These are phyloP conservation scores for Chrysoporthe cubensis DNA, from an alignment of 2,329 filamentous ascomycete species.

Conservation along the genomic window DNA sequence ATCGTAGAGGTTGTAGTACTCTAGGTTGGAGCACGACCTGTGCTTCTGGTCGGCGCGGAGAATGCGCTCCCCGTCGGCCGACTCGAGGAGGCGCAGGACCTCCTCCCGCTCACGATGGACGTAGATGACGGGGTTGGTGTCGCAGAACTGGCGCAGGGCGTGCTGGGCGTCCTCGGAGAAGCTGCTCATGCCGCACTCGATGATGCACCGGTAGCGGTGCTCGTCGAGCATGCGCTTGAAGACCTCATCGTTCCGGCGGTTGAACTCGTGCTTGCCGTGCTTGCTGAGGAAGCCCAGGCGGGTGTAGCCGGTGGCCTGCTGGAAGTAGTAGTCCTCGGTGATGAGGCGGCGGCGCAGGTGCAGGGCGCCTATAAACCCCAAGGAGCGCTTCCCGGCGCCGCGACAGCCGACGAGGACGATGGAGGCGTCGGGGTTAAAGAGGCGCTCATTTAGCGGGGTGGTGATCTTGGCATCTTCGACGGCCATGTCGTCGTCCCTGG, in stretches of 20 bases:
- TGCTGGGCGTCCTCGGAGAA: constrained; percentile 63
- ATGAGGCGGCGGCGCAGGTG: constrained; percentile 68
- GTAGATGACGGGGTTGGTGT: constrained; percentile 71
- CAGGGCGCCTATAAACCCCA: constrained; percentile 73
- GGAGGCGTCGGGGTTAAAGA: constrained; percentile 64
- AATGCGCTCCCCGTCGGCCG: constrained; percentile 58
- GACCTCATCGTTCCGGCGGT: constrained; percentile 62
- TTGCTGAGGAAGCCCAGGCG: constrained; percentile 63
- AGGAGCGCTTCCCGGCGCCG: constrained; percentile 72
- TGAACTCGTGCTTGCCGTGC: constrained; percentile 65
- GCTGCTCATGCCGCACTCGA: constrained; percentile 69
- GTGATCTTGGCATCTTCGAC: constrained; percentile 30
- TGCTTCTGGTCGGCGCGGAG: constrained; percentile 60
- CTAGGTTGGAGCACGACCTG: constrained; percentile 68
- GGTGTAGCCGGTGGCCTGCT: constrained; percentile 64
- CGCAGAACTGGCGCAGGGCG: constrained; percentile 62
- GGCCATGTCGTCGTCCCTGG: constrained; percentile 35
- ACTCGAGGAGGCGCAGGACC: constrained; percentile 61
- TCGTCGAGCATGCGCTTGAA: constrained; percentile 63
- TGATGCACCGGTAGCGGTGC: constrained; percentile 65
- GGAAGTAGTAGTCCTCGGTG: constrained; percentile 70
- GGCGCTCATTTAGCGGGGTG: constrained; percentile 42
- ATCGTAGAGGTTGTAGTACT: constrained; percentile 71
- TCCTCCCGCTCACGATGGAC: constrained; percentile 68
- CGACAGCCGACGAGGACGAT: constrained; percentile 73